Evolutionary conservation across 164 flowering plant species (phyloP).

Genomic region (Sedum album): DNA sequence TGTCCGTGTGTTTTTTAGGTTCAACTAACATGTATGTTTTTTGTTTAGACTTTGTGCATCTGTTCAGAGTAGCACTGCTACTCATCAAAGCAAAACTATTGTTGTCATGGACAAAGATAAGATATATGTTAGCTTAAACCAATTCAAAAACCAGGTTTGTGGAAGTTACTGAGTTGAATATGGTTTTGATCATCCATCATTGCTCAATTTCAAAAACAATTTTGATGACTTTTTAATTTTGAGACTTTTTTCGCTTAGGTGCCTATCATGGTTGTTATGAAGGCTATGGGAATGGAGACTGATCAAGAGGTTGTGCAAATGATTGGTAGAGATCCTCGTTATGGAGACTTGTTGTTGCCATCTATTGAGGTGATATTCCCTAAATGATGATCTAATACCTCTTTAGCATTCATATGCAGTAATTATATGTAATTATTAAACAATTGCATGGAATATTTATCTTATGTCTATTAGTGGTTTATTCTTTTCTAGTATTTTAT

Average conservation of each 20-base stretch:
- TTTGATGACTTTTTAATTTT: neutral
- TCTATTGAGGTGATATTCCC: slow-evolving; percentile 74
- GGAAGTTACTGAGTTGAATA: neutral
- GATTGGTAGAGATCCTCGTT: slow-evolving; percentile 94
- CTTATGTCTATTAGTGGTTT: too few relatives aligned
- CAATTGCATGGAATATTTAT: neutral
- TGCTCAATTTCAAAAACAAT: neutral
- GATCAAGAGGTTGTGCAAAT: slow-evolving; percentile 96
- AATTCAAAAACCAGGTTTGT: slow-evolving; percentile 42
- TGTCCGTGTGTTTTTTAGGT: neutral
- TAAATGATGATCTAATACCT: neutral
- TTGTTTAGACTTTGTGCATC: slow-evolving; percentile 66
- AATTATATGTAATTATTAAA: neutral
- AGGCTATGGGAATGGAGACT: slow-evolving; percentile 98
- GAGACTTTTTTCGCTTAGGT: slow-evolving; percentile 51
- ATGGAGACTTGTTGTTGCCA: slow-evolving; percentile 59
- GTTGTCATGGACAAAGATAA: slow-evolving; percentile 74
- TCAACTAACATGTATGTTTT: too few relatives aligned
- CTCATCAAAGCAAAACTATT: slow-evolving; percentile 69
- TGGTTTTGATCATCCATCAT: slow-evolving; percentile 1
- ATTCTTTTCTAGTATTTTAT: too few relatives aligned
- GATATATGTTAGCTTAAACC: slow-evolving; percentile 57
- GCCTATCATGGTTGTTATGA: slow-evolving; percentile 85
- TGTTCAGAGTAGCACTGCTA: slow-evolving; percentile 78
- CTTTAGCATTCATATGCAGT: neutral